phyloP scores from a whole-genome alignment of 2,329 filamentous ascomycete genomes.

The Xylaria hypoxylon region DNA sequence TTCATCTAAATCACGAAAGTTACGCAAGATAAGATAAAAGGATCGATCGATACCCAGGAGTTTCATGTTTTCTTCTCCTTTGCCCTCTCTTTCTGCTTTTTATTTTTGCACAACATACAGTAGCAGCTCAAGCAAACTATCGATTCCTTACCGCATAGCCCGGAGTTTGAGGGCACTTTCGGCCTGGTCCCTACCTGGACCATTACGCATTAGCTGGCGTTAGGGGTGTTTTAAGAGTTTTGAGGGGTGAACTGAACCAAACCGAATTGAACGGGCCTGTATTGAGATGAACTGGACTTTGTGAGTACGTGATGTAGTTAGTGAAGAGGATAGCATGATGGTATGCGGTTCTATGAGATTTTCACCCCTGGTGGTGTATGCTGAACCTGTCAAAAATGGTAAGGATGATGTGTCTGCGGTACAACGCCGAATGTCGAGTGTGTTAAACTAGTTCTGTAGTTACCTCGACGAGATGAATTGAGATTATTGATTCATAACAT shows the following conservation, averaged over 20 bases:
- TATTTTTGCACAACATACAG: background rate
- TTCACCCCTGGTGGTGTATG: background rate
- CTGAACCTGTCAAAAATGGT: background rate
- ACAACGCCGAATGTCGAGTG: too few relatives aligned
- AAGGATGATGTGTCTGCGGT: background rate
- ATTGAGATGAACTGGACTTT: background rate
- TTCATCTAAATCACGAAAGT: slow-evolving; percentile 22
- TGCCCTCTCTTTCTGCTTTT: background rate
- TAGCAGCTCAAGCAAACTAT: slow-evolving; percentile 10
- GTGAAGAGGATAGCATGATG: background rate
- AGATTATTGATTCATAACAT: background rate
- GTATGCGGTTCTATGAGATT: background rate
- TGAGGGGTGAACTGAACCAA: background rate
- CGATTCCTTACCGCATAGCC: slow-evolving; percentile 31
- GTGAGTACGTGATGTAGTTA: background rate
- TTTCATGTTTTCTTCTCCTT: slow-evolving; percentile 1
- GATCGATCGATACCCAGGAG: slow-evolving; percentile 28
- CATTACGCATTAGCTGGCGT: slow-evolving; percentile 35
- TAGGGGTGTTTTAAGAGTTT: slow-evolving; percentile 6
- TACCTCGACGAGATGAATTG: background rate
- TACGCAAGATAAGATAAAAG: slow-evolving; percentile 13
- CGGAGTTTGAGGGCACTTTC: slow-evolving; percentile 27
- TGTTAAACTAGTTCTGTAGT: too few relatives aligned
- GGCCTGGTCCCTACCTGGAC: slow-evolving; percentile 7
- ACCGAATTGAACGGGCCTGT: background rate